phyloP scores from a whole-genome alignment of 2,329 filamentous ascomycete species.

The Tolypocladium album region DNA sequence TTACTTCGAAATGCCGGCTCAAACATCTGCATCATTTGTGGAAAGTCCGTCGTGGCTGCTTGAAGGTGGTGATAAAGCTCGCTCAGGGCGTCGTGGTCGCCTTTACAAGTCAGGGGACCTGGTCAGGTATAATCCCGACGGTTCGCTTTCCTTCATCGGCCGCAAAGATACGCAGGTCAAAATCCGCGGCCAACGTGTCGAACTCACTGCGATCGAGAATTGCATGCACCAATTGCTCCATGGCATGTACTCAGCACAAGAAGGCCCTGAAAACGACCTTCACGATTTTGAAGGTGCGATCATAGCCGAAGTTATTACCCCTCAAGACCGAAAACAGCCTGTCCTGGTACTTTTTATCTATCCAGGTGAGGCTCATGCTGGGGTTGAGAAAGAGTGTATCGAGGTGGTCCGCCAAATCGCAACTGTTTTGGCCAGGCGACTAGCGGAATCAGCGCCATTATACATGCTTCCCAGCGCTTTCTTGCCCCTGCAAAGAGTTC shows the following conservation, averaged over 20 bases:
- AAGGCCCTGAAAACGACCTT: background rate
- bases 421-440: background rate
- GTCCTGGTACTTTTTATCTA: constrained; percentile 2
- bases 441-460: background rate
- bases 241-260: too few species aligned
- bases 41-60: constrained; percentile 14
- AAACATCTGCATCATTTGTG: constrained; percentile 16
- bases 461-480: background rate
- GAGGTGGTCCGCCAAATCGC: background rate
- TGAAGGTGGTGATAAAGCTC: background rate
- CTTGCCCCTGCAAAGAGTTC: background rate
- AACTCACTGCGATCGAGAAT: constrained; percentile 1
- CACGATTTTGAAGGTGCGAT: background rate
- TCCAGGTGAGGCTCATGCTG: background rate
- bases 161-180: too few species aligned
- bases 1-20: constrained; percentile 10
- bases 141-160: constrained; percentile 27
- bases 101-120: constrained; percentile 14
- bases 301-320: constrained; percentile 3
- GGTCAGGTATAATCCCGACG: constrained; percentile 17
- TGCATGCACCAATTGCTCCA: background rate
- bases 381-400: background rate
- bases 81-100: background rate
- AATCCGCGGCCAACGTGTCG: constrained; percentile 29
- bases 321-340: background rate